A percentile compares a stretch with the other conserved stretches of the same genome.
Evolutionary conservation across 768 basidiomycete species (phyloP).

Genomic region (Sistotremastrum suecicum): DNA sequence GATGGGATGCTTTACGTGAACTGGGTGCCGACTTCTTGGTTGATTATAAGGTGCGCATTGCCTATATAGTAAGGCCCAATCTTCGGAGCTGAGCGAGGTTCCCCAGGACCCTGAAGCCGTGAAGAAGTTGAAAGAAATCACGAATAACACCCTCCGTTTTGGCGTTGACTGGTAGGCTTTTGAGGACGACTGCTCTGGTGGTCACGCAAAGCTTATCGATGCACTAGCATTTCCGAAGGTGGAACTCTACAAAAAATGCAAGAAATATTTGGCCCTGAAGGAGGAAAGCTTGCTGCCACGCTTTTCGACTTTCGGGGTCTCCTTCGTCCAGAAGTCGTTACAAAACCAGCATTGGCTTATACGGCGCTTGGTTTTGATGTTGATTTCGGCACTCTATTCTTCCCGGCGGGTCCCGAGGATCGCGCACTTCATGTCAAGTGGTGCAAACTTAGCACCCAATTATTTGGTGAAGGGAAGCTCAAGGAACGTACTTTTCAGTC

Average conservation of each 20-base stretch:
- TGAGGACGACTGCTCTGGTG: too few species aligned
- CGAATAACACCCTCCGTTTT: constrained; percentile 11
- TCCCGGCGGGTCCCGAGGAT: not conserved
- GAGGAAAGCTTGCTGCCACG: not conserved
- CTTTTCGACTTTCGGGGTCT: not conserved
- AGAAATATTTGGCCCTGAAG: not conserved
- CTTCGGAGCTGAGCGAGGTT: not conserved
- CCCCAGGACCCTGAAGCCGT: constrained; percentile 14
- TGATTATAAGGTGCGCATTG: constrained; percentile 13
- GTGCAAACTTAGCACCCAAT: not conserved
- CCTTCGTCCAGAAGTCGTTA: not conserved
- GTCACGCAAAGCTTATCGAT: not conserved
- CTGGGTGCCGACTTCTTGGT: constrained; percentile 31
- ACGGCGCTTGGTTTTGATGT: constrained; percentile 2
- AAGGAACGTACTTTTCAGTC: not conserved
- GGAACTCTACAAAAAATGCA: not conserved
- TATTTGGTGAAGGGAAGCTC: not conserved
- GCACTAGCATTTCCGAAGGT: not conserved
- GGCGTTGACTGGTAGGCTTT: constrained; percentile 11
- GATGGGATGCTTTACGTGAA: constrained; percentile 20
- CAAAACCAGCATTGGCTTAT: not conserved
- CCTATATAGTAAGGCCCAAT: not conserved
- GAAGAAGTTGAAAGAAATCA: constrained; percentile 14
- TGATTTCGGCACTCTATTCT: not conserved
- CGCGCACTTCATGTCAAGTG: not conserved